Percentiles rank a stretch among this genome's conserved stretches.
These are phyloP conservation scores for Colletotrichum tanaceti DNA, from an alignment of 2,329 filamentous ascomycete genomes.

Conservation along the genomic window DNA sequence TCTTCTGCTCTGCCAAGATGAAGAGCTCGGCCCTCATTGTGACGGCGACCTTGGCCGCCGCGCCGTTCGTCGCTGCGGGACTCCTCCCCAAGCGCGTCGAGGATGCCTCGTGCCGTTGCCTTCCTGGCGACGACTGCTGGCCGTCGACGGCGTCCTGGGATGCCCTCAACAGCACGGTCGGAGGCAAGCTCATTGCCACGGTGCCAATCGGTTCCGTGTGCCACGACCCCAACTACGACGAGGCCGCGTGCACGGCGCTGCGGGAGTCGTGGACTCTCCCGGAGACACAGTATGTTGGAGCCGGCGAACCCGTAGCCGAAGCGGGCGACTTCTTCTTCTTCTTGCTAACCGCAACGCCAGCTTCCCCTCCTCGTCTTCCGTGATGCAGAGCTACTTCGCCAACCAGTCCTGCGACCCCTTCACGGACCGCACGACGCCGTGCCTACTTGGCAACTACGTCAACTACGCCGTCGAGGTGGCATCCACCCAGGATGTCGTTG, in stretches of 20 bases:
- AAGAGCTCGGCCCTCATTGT: slow-evolving; percentile 32
- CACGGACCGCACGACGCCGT: slow-evolving; percentile 51
- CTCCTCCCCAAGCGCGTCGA: slow-evolving; percentile 35
- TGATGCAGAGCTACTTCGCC: slow-evolving; percentile 54
- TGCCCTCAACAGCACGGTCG: slow-evolving; percentile 62
- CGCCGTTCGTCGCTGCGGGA: slow-evolving; percentile 29
- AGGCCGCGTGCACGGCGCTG: slow-evolving; percentile 54
- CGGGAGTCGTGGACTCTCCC: slow-evolving; percentile 50
- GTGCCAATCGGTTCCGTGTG: slow-evolving; percentile 65
- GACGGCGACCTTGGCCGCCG: slow-evolving; percentile 30
- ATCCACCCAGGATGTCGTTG: slow-evolving; percentile 47
- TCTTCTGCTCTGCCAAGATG: slow-evolving; percentile 30
- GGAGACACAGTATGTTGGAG: slow-evolving; percentile 50
- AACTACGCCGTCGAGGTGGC: slow-evolving; percentile 53
- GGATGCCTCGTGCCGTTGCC: slow-evolving; percentile 53
- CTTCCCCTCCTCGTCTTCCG: slow-evolving; percentile 52
- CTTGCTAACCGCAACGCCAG: slow-evolving; percentile 42
- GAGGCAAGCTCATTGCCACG: slow-evolving; percentile 63
- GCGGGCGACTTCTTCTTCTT: background rate
- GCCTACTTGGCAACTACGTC: slow-evolving; percentile 57
- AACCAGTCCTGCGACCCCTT: slow-evolving; percentile 55
- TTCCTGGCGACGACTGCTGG: slow-evolving; percentile 67
- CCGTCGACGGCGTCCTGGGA: slow-evolving; percentile 60
- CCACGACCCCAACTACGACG: slow-evolving; percentile 61
- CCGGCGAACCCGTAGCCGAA: background rate